These are phyloP conservation scores for Plasmodium gonderi DNA, from an alignment of 169 alveolate species.

Conservation along the genomic window DNA sequence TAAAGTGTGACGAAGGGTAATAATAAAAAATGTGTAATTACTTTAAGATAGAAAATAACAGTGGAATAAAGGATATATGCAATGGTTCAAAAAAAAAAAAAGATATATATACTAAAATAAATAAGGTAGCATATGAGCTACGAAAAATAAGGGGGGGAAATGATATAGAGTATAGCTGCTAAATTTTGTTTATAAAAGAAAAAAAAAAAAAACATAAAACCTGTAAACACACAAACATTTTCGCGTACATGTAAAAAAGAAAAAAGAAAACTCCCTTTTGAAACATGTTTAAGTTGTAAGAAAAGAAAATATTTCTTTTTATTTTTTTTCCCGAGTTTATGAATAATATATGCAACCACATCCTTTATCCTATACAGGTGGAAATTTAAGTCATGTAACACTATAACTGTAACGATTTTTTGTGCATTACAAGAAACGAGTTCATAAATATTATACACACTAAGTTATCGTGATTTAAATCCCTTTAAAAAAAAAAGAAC, in stretches of 20 bases:
- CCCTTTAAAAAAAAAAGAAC: background rate
- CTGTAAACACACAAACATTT: background rate
- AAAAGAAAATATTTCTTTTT: background rate
- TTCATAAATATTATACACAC: too few relatives aligned
- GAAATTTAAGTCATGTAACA: too few relatives aligned
- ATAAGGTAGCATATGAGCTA: background rate
- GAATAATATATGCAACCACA: background rate
- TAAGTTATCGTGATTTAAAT: background rate
- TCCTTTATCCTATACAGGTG: background rate
- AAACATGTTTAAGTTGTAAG: background rate
- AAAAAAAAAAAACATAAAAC: slow-evolving; percentile 28
- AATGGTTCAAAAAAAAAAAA: background rate
- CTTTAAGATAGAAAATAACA: background rate
- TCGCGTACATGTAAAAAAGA: background rate
- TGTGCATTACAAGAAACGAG: too few relatives aligned
- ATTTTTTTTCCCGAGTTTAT: background rate
- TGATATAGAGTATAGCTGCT: background rate
- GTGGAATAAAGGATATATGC: background rate
- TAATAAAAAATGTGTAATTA: background rate
- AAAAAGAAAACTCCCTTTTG: background rate
- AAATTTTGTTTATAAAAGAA: background rate
- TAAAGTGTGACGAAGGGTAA: background rate
- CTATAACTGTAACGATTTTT: too few relatives aligned
- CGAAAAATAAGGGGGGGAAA: background rate
- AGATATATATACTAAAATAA: background rate